Conservation (phyloP, 2,329 filamentous ascomycete genomes). For the Aspergillus sp. region DNA sequence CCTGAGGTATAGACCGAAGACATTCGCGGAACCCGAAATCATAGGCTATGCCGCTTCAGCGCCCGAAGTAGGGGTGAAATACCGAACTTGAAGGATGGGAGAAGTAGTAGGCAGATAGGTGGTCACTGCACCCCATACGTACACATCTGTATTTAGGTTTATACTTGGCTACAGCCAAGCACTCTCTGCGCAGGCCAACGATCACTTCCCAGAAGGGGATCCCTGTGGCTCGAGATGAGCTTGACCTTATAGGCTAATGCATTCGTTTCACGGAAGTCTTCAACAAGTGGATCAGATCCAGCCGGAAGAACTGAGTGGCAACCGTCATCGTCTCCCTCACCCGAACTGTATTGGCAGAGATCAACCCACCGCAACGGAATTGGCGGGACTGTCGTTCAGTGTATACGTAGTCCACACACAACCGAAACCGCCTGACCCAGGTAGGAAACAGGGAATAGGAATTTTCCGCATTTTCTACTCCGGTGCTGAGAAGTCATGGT, state of each 20-base stretch:
- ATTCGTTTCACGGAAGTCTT: background rate
- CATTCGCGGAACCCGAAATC: constrained; percentile 44
- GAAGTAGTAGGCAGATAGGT: background rate
- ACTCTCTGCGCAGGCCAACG: background rate
- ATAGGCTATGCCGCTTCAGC: constrained; percentile 39
- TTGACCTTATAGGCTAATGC: constrained; percentile 1
- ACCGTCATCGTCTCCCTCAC: background rate
- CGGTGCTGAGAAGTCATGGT: background rate
- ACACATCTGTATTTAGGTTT: too few relatives aligned
- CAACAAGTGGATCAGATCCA: background rate
- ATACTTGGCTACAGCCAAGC: background rate
- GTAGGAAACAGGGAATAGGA: background rate
- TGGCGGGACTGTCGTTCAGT: background rate
- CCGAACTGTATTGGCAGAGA: background rate
- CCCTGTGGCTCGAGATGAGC: background rate
- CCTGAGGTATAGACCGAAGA: constrained; percentile 38
- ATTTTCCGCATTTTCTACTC: background rate
- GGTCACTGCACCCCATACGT: background rate
- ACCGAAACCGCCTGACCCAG: background rate
- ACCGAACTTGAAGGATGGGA: background rate
- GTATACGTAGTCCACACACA: background rate
- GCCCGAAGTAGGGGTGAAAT: background rate
- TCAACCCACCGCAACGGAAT: background rate
- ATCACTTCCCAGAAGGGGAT: background rate
- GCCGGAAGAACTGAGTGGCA: background rate